These are phyloP conservation scores for Naegleria fowleri DNA, from an alignment of 208 protist genomes.

Conservation along the genomic window DNA sequence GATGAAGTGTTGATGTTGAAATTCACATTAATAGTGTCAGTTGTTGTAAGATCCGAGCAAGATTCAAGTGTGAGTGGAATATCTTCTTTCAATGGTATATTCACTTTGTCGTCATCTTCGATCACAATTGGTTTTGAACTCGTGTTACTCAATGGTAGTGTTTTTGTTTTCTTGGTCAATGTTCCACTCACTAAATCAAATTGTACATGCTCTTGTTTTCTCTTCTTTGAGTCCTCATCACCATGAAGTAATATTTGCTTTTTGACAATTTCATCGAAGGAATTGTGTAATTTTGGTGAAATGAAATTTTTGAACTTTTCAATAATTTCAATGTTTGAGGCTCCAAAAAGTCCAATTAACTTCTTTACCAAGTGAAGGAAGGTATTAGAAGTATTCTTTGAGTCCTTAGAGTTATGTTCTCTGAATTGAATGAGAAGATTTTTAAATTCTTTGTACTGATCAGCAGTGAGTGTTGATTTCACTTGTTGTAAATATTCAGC, in stretches of 20 bases:
- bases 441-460: constrained; percentile 2
- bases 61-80: neutral
- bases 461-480: neutral
- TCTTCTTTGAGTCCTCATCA: neutral
- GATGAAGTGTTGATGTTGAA: neutral
- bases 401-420: neutral
- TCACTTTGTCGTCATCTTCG: neutral
- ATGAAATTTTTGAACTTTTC: constrained; percentile 7
- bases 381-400: neutral
- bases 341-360: neutral
- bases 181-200: neutral
- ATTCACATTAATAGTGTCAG: no score
- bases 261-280: neutral
- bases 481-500: neutral
- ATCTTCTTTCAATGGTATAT: no score
- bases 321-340: neutral
- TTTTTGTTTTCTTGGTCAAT: neutral
- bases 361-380: neutral
- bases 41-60: neutral
- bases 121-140: neutral
- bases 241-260: neutral
- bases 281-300: neutral
- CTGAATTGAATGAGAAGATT: neutral
- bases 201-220: neutral
- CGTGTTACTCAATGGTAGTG: neutral